A percentile compares a stretch with the other conserved stretches of the same genome.
Evolutionary conservation across 192 early-diverging fungal genomes (phyloP).

Genomic region (Entomortierella chlamydospora): DNA sequence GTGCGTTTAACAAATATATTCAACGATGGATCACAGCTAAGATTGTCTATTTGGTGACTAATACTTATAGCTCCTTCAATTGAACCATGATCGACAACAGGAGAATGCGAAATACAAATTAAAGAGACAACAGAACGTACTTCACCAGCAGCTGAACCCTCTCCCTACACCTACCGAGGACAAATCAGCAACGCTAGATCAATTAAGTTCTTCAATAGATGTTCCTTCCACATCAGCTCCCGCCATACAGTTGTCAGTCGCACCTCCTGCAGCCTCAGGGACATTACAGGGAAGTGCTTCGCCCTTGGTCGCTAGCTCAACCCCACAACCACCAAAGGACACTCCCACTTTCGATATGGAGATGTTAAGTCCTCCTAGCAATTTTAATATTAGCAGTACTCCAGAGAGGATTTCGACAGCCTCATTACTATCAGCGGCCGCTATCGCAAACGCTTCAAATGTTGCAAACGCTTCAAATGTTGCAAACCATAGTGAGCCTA

Average conservation of each 20-base stretch:
- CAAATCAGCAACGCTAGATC: not conserved
- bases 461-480: not conserved
- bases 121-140: slow-evolving; percentile 26
- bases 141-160: slow-evolving; percentile 17
- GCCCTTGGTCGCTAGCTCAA: not conserved
- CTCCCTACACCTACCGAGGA: not conserved
- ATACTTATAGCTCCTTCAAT: not conserved
- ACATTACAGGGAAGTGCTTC: not conserved
- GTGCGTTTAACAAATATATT: too few species aligned
- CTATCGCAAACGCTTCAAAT: not conserved
- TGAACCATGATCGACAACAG: not conserved
- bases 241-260: not conserved
- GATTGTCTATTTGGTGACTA: too few species aligned
- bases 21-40: too few species aligned
- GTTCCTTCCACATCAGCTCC: not conserved
- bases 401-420: slow-evolving; percentile 16
- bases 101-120: slow-evolving; percentile 46
- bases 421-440: slow-evolving; percentile 5
- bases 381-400: not conserved
- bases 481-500: not conserved
- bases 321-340: not conserved
- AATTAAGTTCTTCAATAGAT: not conserved
- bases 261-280: not conserved
- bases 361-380: slow-evolving; percentile 31
- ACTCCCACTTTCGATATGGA: slow-evolving; percentile 16